Base-by-base conservation (phyloP, 2,329 filamentous ascomycete species). In the Scytalidium lignicola region DNA sequence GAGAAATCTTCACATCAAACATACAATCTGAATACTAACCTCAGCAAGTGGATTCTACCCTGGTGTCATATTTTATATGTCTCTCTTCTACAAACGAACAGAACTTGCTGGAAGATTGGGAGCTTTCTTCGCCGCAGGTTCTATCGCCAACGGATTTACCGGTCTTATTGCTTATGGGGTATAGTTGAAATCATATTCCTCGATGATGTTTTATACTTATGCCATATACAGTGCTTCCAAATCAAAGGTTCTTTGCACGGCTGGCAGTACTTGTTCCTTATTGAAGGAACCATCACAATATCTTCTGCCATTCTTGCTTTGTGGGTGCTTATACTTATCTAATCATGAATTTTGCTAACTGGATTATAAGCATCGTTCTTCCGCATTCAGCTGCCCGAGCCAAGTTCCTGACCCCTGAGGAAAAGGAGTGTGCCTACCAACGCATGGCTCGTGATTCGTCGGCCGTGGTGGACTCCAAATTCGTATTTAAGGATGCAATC, bases 111-210 rank as follows among this genome's bases (percentile, higher is more conserved):
- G 85, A 8, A 79, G 86, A 2, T 71, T 89, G 1, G 85, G 85
- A 29, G 70, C 89, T 51, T 90, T 90, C 69, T 91, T 90, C 58
- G 87, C 86, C 0, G 86, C 86, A 0, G 83, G 79, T 20, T 87
- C 85, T 59, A 86, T 91, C 51, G 86, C 87, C 19, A 82, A 80
- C 50, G 83, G 82, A 2, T 86, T 85, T 57, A 76, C 75, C 0
- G 62, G 65, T 20, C 57, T 65, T 8, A 49, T 65, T 8, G 59
- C 61, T 3, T 57, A 57, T 29, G 64, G 57, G 2, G 60, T 63
- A 37, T 15, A 13, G 6, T 13, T 4, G n/a, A 17, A 13, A 37
- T 37, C 15, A 7, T 13, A 37, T 9, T 37, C 5, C 6, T 17
- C n/a, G 4, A 37, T 17, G 7, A 37, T 13, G 80, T 80, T 3